phyloP scores from a whole-genome alignment of 1,139 yeast species.

The Blastobotrys indianensis region DNA sequence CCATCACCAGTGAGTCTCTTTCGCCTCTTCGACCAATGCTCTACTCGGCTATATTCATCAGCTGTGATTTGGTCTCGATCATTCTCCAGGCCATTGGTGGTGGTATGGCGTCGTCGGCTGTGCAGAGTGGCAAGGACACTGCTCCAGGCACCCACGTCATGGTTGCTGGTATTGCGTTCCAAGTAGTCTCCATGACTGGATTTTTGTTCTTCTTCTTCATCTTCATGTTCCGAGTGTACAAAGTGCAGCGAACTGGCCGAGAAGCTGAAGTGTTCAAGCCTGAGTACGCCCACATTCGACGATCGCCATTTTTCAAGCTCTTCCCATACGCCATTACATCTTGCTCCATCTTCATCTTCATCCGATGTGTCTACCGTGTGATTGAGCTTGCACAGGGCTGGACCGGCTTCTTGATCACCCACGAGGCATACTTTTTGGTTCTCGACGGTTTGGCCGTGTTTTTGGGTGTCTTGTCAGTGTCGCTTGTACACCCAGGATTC shows the following conservation, averaged over 20 bases:
- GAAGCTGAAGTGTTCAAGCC: constrained; percentile 34
- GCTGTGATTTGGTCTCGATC: constrained; percentile 62
- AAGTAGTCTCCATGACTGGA: constrained; percentile 65
- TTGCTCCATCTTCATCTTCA: constrained; percentile 54
- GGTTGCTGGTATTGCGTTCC: constrained; percentile 78
- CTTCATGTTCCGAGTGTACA: constrained; percentile 45
- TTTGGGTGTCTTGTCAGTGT: constrained; percentile 40
- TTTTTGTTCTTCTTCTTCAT: constrained; percentile 55
- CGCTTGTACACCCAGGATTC: constrained; percentile 59
- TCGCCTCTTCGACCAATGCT: constrained; percentile 67
- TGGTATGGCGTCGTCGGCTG: constrained; percentile 62
- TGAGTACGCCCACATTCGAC: constrained; percentile 40
- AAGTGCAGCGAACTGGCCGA: constrained; percentile 21
- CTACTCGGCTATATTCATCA: constrained; percentile 64
- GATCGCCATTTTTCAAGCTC: constrained; percentile 34
- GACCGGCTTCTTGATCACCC: constrained; percentile 58
- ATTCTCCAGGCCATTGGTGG: constrained; percentile 79
- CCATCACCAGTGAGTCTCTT: constrained; percentile 58
- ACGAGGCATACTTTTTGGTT: constrained; percentile 68
- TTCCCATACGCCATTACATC: constrained; percentile 30
- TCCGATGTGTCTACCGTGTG: constrained; percentile 76
- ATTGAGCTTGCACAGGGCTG: constrained; percentile 78
- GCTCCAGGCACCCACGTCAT: constrained; percentile 63
- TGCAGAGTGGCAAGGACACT: constrained; percentile 36
- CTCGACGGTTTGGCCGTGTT: constrained; percentile 72